Evolutionary conservation across 257 asterid genomes (phyloP), one percentile per base, ranked within the genome.

Genomic region (Linderniella brevidens): DNA sequence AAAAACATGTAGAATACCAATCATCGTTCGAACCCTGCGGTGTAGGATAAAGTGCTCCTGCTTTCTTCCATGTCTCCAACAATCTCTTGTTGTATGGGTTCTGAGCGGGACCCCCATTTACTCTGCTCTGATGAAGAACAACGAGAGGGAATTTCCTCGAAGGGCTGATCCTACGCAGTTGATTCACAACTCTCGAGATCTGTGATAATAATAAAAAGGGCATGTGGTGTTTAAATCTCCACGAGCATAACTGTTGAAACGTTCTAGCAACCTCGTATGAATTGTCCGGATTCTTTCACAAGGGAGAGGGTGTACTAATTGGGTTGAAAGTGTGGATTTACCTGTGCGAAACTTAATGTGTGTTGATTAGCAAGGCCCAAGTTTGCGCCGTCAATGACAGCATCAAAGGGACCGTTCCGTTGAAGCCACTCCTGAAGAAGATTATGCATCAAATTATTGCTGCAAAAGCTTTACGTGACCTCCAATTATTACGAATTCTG

Each of bases 21-120:
- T 90, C 98, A 67, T 90, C 98, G 52, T 81, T 85, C 44, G 98
- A 85, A 64, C 96, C 98, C 37, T 44, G 70, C 32, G 94, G 98
- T 35, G 96, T 90, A 3, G 80, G 65, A 59, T 85, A 90, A 41
- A 85, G 85, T 48, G 88, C 88, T 18, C 93, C 94, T 37, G 86
- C 92, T 17, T 41, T 69, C 60, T 60, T 81, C 98, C 94, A 77
- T 53, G 60, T 71, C 37, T 85, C 93, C 67, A 85, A 58, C 68
- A 90, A 63, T 53, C 44, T 77, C 71, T 79, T 77, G 70, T 81
- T 85, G 55, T 60, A 60, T 53, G 94, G 93, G 45, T 76, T 58
- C 57, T 58, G 80, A 25, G 94, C 93, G 49, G 93, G 92, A 35
- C 96, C 98, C 46, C 87, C 71, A 5, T 56, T 64, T 49, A 79